phyloP scores from a whole-genome alignment of 2,329 filamentous ascomycete genomes.

The Septoria linicola region DNA sequence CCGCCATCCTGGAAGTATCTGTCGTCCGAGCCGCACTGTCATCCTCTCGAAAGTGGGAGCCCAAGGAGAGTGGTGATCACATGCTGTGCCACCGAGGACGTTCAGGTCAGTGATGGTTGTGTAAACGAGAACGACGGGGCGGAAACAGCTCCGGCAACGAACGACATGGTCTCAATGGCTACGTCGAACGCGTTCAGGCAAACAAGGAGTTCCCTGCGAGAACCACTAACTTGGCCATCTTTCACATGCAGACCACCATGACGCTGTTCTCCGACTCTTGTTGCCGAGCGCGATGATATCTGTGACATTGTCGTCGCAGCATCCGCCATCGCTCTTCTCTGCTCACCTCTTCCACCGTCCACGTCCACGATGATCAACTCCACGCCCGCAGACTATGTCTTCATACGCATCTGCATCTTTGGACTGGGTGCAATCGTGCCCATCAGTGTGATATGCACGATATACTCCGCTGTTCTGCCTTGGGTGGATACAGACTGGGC shows the following conservation, averaged over 20 bases:
- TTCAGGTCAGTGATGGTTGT: too few species aligned
- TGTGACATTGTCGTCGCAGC: constrained; percentile 57
- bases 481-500: not conserved
- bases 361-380: constrained; percentile 36
- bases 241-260: not conserved
- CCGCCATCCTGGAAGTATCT: not conserved
- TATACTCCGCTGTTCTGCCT: not conserved
- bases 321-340: constrained; percentile 62
- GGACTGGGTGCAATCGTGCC: constrained; percentile 17
- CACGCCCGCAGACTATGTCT: constrained; percentile 18
- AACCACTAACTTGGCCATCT: not conserved
- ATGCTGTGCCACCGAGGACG: too few species aligned
- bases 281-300: constrained; percentile 58
- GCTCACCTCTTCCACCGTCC: constrained; percentile 56
- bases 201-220: too few species aligned
- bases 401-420: constrained; percentile 25
- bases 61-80: not conserved
- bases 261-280: constrained; percentile 25
- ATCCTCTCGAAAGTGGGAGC: not conserved
- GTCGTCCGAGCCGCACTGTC: not conserved
- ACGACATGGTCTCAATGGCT: too few species aligned
- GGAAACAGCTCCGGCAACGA: too few species aligned
- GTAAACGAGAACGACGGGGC: too few species aligned
- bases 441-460: constrained; percentile 11
- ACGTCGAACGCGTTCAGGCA: too few species aligned